Percentiles rank a stretch among this genome's conserved stretches.
phyloP scores from a whole-genome alignment of 2,329 filamentous ascomycete species.

The Fusarium solani-melongenae region DNA sequence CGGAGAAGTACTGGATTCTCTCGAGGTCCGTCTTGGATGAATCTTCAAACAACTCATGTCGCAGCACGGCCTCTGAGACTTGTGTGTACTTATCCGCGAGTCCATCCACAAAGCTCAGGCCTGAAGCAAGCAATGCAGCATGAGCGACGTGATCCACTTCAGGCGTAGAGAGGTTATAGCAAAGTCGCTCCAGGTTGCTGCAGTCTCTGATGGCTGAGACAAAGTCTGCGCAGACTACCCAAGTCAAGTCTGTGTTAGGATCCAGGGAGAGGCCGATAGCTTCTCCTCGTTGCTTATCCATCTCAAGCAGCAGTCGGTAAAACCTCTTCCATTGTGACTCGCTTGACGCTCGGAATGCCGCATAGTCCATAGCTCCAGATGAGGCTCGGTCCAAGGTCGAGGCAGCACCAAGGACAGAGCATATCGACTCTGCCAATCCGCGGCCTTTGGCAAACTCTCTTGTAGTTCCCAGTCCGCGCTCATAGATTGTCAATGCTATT shows the following conservation, averaged over 20 bases:
- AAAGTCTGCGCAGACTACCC: slow-evolving; percentile 86
- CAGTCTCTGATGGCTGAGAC: slow-evolving; percentile 83
- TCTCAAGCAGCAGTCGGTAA: slow-evolving; percentile 84
- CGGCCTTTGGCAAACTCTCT: slow-evolving; percentile 57
- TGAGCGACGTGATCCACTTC: slow-evolving; percentile 65
- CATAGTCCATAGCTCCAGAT: slow-evolving; percentile 77
- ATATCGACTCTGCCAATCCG: slow-evolving; percentile 80
- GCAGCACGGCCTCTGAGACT: slow-evolving; percentile 73
- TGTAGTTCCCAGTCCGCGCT: slow-evolving; percentile 64
- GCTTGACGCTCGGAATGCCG: slow-evolving; percentile 77
- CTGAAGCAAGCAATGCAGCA: slow-evolving; percentile 75
- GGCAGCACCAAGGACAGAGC: slow-evolving; percentile 75
- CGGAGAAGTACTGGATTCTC: slow-evolving; percentile 81
- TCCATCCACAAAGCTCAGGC: slow-evolving; percentile 74
- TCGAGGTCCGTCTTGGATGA: slow-evolving; percentile 76
- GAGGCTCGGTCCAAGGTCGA: slow-evolving; percentile 71
- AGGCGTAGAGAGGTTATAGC: slow-evolving; percentile 71
- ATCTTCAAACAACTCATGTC: slow-evolving; percentile 80
- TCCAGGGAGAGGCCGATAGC: slow-evolving; percentile 84
- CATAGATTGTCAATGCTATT: slow-evolving; percentile 84
- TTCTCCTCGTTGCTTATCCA: slow-evolving; percentile 88
- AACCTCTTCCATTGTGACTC: slow-evolving; percentile 91
- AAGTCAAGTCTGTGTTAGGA: slow-evolving; percentile 75
- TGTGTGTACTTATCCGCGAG: slow-evolving; percentile 77
- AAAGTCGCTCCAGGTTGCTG: slow-evolving; percentile 79